These are phyloP conservation scores for Staphylotrichum longicolle DNA, from an alignment of 495 filamentous ascomycete genomes.

Conservation along the genomic window DNA sequence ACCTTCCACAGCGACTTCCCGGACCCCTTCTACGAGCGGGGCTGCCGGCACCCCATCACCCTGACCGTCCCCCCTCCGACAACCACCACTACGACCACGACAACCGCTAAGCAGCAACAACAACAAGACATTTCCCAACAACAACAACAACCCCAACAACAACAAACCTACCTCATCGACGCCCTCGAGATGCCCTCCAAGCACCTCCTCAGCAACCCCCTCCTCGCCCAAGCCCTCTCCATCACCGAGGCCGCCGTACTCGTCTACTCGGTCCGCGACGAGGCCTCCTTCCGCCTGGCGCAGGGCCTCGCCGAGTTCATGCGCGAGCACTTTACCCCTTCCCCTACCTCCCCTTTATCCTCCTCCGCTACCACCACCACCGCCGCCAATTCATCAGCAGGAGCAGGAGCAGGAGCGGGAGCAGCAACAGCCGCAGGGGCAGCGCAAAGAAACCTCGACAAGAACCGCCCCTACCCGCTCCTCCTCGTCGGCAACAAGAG, in stretches of 20 bases:
- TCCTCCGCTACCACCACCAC: background rate
- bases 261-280: slow-evolving; percentile 39
- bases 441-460: background rate
- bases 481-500: slow-evolving; percentile 41
- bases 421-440: too few relatives aligned
- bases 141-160: slow-evolving; percentile 2
- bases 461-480: slow-evolving; percentile 33
- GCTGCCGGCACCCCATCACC: slow-evolving; percentile 35
- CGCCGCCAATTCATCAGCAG: too few relatives aligned
- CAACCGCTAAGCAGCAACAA: background rate
- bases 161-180: slow-evolving; percentile 36
- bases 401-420: too few relatives aligned
- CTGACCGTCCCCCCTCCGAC: slow-evolving; percentile 23
- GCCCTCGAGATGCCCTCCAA: slow-evolving; percentile 41
- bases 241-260: slow-evolving; percentile 45
- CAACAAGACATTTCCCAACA: background rate
- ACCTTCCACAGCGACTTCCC: slow-evolving; percentile 28
- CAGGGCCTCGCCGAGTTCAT: slow-evolving; percentile 36
- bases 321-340: slow-evolving; percentile 22
- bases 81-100: background rate
- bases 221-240: slow-evolving; percentile 38
- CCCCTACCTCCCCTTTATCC: background rate
- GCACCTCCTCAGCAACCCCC: slow-evolving; percentile 34
- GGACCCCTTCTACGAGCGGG: slow-evolving; percentile 33
- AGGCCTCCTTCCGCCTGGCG: slow-evolving; percentile 34